Conservation (phyloP, 225 moss, liverwort and hornwort species). For the Takakia lepidozioides region DNA sequence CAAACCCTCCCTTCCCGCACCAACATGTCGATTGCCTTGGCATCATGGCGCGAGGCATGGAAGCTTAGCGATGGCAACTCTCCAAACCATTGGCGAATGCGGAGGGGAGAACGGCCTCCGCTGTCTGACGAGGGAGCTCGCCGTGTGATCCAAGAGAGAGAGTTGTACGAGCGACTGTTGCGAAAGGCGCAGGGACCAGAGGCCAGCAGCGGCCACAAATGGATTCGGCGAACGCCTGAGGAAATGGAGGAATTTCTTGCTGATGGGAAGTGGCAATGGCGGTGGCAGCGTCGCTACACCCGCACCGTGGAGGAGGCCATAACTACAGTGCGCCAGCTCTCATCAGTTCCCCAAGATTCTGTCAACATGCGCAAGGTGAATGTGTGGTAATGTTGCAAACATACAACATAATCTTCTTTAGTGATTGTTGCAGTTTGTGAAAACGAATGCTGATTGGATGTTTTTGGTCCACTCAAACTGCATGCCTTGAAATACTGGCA, state of each 20-base stretch:
- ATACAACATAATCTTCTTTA: too few species aligned
- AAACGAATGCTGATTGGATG: too few species aligned
- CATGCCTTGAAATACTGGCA: too few species aligned
- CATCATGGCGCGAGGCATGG: conserved; percentile 63
- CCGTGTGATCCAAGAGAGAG: conserved; percentile 74
- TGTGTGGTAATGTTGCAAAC: too few species aligned
- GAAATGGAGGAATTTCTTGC: conserved; percentile 79
- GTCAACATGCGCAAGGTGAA: conserved; percentile 42
- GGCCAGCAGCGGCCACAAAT: conserved; percentile 46
- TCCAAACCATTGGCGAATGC: conserved; percentile 43
- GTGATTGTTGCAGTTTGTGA: too few species aligned
- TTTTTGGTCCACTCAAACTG: too few species aligned
- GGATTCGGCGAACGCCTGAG: conserved; percentile 79
- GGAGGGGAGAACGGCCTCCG: conserved; percentile 73
- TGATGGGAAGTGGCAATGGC: conserved; percentile 88
- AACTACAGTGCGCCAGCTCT: conserved; percentile 30
- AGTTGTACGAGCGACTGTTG: conserved; percentile 66
- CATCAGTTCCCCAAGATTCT: conserved; percentile 28
- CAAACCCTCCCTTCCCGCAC: too few species aligned
- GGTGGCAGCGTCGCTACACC: conserved; percentile 54
- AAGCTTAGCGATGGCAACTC: conserved; percentile 40
- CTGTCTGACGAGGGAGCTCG: conserved; percentile 87
- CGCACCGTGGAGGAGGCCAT: conserved; percentile 44
- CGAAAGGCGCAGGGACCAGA: conserved; percentile 49
- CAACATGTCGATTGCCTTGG: too few species aligned